Base-by-base conservation (phyloP, 441 rosid species). In the Adansonia madagascariensis region DNA sequence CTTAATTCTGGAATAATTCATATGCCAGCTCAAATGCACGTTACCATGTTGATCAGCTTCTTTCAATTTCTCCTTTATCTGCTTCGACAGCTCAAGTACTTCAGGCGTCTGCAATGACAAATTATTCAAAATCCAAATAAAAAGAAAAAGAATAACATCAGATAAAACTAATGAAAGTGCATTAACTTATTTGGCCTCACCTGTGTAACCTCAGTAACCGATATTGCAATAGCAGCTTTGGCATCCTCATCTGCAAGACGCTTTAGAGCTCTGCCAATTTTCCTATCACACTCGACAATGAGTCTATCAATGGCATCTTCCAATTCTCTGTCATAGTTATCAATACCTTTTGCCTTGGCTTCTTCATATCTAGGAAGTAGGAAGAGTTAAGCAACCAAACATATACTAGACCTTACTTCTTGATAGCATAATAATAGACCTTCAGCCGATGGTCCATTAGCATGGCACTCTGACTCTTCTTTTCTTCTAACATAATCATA, bases 201-300 rank as follows among this genome's bases (percentile, higher is more conserved):
- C 98, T 82, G 99, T 15, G 99, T 96, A 86, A 96, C 98, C 85
- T 96, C 95, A 6, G 98, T 87, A 53, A 96, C 98, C 2, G 98
- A 94, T 81, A 96, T 96, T 9, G 99, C 99, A 80, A 94, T 91
- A 31, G 99, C 99, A 79, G 99, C 98, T 90, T 96, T 96, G 8
- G 99, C 98, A 79, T 96, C 99, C 17, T 96, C 99, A 81, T 92
- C 98, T 80, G 94, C 98, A 69, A 96, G 98, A 77, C 99, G 97
- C 88, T 91, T 94, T 73, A 96, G 94, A 41, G 99, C 99, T 83
- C 99, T 89, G 73, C 89, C 88, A 75, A 96, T 96, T 87, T 96
- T 96, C 84, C 96, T 88, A 83, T 96, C 99, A 63, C 99, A 96
- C 87, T 96, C 99, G 41, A 96, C 92, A 63, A 96, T 96, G 63